Evolutionary conservation across 148 eudicot genomes (phyloP).

Genomic region (Talinum fruticosum): DNA sequence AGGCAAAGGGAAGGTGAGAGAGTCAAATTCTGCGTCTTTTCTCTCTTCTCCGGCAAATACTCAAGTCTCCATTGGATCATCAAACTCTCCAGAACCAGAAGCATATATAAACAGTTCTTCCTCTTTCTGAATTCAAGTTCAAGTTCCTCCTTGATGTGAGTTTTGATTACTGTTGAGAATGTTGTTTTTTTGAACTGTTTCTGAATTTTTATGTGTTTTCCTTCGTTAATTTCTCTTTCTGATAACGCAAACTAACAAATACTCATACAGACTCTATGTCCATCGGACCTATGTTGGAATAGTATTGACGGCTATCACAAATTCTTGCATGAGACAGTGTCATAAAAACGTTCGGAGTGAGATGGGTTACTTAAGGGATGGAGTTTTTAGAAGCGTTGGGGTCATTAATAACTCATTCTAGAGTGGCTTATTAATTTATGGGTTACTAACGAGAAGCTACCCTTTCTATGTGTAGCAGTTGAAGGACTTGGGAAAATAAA

Average conservation of each 20-base stretch:
- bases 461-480: conserved; percentile 11
- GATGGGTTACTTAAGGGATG: too few relatives aligned
- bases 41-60: neutral
- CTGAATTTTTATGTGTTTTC: too few relatives aligned
- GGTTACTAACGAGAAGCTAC: neutral
- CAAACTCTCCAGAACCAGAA: too few relatives aligned
- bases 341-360: too few relatives aligned
- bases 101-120: too few relatives aligned
- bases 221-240: too few relatives aligned
- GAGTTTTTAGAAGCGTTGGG: too few relatives aligned
- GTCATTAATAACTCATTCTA: too few relatives aligned
- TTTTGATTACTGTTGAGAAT: neutral
- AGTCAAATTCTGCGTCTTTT: neutral
- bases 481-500: neutral
- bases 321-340: too few relatives aligned
- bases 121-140: neutral
- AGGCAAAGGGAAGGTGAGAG: too few relatives aligned
- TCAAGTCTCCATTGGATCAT: neutral
- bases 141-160: neutral
- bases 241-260: too few relatives aligned
- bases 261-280: neutral
- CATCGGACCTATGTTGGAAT: neutral
- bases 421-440: neutral
- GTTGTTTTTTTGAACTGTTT: too few relatives aligned
- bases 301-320: neutral